These are phyloP conservation scores for Davidsoniella eucalypti DNA, from an alignment of 2,329 filamentous ascomycete genomes.

Conservation along the genomic window DNA sequence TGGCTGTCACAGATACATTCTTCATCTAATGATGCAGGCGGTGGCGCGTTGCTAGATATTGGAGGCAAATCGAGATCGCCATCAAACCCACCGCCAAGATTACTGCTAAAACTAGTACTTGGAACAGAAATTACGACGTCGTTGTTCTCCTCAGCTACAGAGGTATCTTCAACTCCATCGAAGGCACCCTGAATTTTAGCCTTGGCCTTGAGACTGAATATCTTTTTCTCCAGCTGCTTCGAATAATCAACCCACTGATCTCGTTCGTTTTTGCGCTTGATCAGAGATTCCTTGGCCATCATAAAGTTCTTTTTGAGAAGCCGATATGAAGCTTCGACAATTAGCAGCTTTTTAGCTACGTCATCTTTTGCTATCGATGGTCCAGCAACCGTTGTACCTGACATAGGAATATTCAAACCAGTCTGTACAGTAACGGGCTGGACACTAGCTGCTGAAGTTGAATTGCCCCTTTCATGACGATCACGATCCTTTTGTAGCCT, in stretches of 20 bases:
- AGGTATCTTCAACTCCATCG: not conserved
- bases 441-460: no score
- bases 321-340: constrained; percentile 22
- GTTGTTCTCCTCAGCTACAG: not conserved
- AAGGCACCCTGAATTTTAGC: constrained; percentile 11
- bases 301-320: constrained; percentile 27
- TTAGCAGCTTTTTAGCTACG: constrained; percentile 12
- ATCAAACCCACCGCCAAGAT: not conserved
- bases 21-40: not conserved
- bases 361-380: no score
- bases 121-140: constrained; percentile 9
- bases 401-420: no score
- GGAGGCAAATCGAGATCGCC: constrained; percentile 1
- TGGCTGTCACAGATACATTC: constrained; percentile 11
- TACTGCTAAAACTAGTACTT: constrained; percentile 3
- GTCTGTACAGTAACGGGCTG: no score
- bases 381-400: no score
- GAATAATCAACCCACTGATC: constrained; percentile 31
- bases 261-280: constrained; percentile 26
- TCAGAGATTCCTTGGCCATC: constrained; percentile 23
- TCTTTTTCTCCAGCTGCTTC: constrained; percentile 25
- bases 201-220: constrained; percentile 18
- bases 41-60: constrained; percentile 1
- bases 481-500: constrained; percentile 8
- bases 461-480: no score